Percentiles rank a stretch among this genome's conserved stretches.
These are phyloP conservation scores for Selaginella moellendorffii DNA, from an alignment of 75 land plant species.

Conservation along the genomic window DNA sequence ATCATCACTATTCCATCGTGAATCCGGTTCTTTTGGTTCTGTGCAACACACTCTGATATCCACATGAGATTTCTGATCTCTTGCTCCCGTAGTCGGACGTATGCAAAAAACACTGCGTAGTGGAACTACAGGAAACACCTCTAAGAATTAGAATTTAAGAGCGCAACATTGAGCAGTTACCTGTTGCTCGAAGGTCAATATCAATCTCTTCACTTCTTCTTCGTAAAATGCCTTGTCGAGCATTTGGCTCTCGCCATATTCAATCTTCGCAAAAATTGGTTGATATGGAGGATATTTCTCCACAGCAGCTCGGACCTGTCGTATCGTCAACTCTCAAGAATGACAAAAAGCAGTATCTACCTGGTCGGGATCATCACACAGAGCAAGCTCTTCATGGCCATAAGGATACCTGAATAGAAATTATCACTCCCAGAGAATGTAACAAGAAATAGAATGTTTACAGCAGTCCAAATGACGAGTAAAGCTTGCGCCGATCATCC, in stretches of 20 bases:
- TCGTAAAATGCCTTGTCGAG: slow-evolving; percentile 23
- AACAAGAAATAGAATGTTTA: not conserved
- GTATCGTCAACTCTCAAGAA: too few relatives aligned
- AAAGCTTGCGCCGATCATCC: not conserved
- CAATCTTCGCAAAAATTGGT: slow-evolving; percentile 17
- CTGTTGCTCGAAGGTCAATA: slow-evolving; percentile 18
- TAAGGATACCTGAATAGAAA: not conserved
- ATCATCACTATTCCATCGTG: slow-evolving; percentile 34
- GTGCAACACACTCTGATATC: slow-evolving; percentile 38
- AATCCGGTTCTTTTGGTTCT: slow-evolving; percentile 30
- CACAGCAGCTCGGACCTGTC: slow-evolving; percentile 17
- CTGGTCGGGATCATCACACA: not conserved
- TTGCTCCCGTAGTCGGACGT: slow-evolving; percentile 31
- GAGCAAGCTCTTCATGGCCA: not conserved
- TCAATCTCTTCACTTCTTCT: slow-evolving; percentile 20
- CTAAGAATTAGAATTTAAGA: too few relatives aligned
- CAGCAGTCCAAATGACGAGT: not conserved
- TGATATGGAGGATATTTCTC: slow-evolving; percentile 24
- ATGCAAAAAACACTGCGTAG: slow-evolving; percentile 37
- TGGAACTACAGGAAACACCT: slow-evolving; percentile 26
- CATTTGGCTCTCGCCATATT: slow-evolving; percentile 26
- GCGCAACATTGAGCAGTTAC: too few relatives aligned
- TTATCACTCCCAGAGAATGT: not conserved
- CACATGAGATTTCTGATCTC: slow-evolving; percentile 38
- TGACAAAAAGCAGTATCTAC: not conserved